Percentiles rank a stretch among this genome's conserved stretches.
Evolutionary conservation across 2,329 filamentous ascomycete species (phyloP).

Genomic region (Xylariomycetidae sp.): DNA sequence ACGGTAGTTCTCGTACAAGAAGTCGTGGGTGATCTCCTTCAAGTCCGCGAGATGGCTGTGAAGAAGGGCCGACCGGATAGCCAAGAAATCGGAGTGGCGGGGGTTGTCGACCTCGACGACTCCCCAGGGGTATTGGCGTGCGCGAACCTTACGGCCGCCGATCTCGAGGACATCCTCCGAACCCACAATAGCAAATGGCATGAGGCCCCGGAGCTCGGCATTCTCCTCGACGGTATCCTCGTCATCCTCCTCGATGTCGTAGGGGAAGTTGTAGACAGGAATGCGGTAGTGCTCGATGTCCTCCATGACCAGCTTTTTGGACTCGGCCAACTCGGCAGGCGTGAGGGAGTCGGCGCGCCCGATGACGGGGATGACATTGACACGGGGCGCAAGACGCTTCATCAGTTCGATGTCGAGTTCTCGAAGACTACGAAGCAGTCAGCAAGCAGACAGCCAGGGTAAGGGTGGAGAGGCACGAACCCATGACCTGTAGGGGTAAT

Average conservation of each 20-base stretch:
- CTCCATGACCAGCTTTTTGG: constrained; percentile 99
- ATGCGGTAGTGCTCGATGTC: constrained; percentile 99
- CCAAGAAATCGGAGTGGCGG: constrained; percentile 96
- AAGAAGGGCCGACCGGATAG: constrained; percentile 90
- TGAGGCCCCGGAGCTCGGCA: constrained; percentile 90
- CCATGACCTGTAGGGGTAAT: constrained; percentile 97
- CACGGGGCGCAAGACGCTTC: constrained; percentile 96
- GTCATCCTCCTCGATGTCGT: constrained; percentile 98
- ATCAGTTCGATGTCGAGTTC: constrained; percentile 99
- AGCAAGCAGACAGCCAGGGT: constrained; percentile 5
- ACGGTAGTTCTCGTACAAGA: constrained; percentile 99
- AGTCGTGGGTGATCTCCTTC: constrained; percentile 99
- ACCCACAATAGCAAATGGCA: constrained; percentile 98
- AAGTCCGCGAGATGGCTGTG: constrained; percentile 97
- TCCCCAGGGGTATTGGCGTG: constrained; percentile 97
- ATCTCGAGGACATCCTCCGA: constrained; percentile 95
- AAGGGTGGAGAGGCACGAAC: constrained; percentile 41
- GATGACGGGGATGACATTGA: constrained; percentile 98
- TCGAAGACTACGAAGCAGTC: constrained; percentile 61
- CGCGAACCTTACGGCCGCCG: constrained; percentile 84
- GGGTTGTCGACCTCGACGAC: constrained; percentile 99
- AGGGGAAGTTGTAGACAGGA: constrained; percentile 99
- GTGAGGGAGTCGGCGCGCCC: constrained; percentile 97
- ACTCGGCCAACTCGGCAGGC: constrained; percentile 92
- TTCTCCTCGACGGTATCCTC: constrained; percentile 99